Conservation (phyloP, 768 basidiomycete species). For the Chalciporus sphaerocephalus region DNA sequence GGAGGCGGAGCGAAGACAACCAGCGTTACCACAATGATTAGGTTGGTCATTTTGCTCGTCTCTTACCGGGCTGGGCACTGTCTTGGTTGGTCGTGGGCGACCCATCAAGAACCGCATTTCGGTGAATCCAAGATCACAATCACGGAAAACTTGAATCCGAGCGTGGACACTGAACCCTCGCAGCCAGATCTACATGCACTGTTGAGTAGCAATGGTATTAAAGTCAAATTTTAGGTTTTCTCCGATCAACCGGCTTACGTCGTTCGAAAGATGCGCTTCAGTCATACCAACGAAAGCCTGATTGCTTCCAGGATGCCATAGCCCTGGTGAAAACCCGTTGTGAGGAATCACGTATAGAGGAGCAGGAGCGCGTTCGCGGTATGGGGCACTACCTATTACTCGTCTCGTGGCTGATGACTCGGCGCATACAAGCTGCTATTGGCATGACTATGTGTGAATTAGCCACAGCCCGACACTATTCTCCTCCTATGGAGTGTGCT, state of each 20-base stretch:
- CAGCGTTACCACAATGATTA: slow-evolving; percentile 6
- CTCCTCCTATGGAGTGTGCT: slow-evolving; percentile 63
- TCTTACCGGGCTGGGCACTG: slow-evolving; percentile 7
- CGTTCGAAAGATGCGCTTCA: slow-evolving; percentile 37
- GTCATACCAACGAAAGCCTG: slow-evolving; percentile 44
- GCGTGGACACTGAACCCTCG: slow-evolving; percentile 21
- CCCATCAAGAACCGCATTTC: slow-evolving; percentile 20
- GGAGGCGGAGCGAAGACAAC: not conserved
- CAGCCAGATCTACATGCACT: slow-evolving; percentile 18
- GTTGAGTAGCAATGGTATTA: slow-evolving; percentile 14
- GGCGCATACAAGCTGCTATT: slow-evolving; percentile 56
- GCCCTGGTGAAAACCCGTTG: slow-evolving; percentile 47
- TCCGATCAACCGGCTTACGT: slow-evolving; percentile 8
- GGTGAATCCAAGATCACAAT: slow-evolving; percentile 1
- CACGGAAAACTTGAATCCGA: slow-evolving; percentile 7
- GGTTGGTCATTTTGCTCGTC: slow-evolving; percentile 12
- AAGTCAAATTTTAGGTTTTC: not conserved
- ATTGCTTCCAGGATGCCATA: slow-evolving; percentile 60
- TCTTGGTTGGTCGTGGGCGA: slow-evolving; percentile 30
- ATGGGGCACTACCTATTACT: slow-evolving; percentile 3
- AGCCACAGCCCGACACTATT: slow-evolving; percentile 65
- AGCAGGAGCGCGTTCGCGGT: slow-evolving; percentile 62
- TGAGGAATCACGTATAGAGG: slow-evolving; percentile 53
- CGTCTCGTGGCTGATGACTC: slow-evolving; percentile 1
- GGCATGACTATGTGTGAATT: slow-evolving; percentile 77